These are phyloP conservation scores for Phytophthora pini DNA, from an alignment of 352 stramenopile species.

Conservation along the genomic window DNA sequence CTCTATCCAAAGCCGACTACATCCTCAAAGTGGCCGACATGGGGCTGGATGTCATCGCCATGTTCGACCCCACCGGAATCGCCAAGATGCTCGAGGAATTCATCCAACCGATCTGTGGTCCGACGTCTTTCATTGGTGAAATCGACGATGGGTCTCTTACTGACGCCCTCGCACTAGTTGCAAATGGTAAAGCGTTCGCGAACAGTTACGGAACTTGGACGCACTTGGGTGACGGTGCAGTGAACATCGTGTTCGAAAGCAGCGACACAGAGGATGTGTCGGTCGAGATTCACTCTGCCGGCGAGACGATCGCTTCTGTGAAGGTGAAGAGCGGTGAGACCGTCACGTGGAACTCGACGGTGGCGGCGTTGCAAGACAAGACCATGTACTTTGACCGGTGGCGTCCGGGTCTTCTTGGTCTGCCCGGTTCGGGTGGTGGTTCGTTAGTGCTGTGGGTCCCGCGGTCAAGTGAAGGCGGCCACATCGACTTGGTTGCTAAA, in stretches of 20 bases:
- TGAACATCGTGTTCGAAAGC: slow-evolving; percentile 49
- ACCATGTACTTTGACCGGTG: slow-evolving; percentile 66
- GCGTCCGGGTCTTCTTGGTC: slow-evolving; percentile 45
- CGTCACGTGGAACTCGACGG: slow-evolving; percentile 42
- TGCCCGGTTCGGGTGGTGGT: slow-evolving; percentile 48
- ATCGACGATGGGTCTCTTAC: slow-evolving; percentile 53
- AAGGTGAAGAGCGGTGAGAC: slow-evolving; percentile 42
- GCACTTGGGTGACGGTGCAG: slow-evolving; percentile 36
- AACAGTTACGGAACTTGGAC: slow-evolving; percentile 48
- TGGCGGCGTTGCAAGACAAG: slow-evolving; percentile 49
- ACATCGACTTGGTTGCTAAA: slow-evolving; percentile 46
- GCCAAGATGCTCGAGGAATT: slow-evolving; percentile 53
- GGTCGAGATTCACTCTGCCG: slow-evolving; percentile 50
- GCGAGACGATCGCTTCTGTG: slow-evolving; percentile 42
- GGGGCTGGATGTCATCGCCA: slow-evolving; percentile 54
- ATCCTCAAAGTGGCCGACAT: slow-evolving; percentile 49
- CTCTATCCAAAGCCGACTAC: slow-evolving; percentile 45
- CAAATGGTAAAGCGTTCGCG: slow-evolving; percentile 46
- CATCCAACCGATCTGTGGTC: slow-evolving; percentile 62
- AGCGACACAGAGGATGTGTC: slow-evolving; percentile 46
- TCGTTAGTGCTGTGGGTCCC: slow-evolving; percentile 58
- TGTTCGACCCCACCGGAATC: slow-evolving; percentile 63
- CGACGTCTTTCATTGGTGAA: slow-evolving; percentile 52
- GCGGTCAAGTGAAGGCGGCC: slow-evolving; percentile 32
- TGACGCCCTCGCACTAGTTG: slow-evolving; percentile 44